Percentiles rank a stretch among this genome's conserved stretches.
These are phyloP conservation scores for Suhomyces bribrorum DNA, from an alignment of 1,139 yeast species.

Conservation along the genomic window DNA sequence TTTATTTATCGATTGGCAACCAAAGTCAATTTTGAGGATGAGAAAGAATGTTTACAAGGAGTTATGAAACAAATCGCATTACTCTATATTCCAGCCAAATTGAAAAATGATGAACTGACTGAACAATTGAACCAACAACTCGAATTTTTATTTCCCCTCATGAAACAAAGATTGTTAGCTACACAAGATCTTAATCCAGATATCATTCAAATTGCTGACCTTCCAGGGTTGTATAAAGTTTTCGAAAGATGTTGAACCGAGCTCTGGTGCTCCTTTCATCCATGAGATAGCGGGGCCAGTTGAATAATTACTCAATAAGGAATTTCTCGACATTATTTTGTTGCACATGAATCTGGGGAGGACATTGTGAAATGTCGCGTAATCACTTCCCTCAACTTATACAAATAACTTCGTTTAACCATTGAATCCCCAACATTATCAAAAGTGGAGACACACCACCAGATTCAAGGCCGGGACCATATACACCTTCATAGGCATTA, in stretches of 20 bases:
- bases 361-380: neutral
- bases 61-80: constrained; percentile 69
- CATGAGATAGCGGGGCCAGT: neutral
- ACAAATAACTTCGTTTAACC: neutral
- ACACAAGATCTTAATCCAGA: constrained; percentile 52
- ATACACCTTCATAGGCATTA: too few species aligned
- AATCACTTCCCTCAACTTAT: neutral
- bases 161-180: constrained; percentile 67
- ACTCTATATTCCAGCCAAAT: constrained; percentile 69
- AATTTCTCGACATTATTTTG: neutral
- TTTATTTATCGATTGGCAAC: constrained; percentile 65
- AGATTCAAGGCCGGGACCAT: too few species aligned
- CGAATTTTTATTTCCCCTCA: constrained; percentile 70
- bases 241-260: constrained; percentile 73
- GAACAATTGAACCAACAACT: constrained; percentile 26
- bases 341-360: neutral
- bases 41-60: constrained; percentile 64
- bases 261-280: neutral
- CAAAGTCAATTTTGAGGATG: constrained; percentile 64
- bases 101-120: constrained; percentile 33
- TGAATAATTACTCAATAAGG: neutral
- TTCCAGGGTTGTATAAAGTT: constrained; percentile 87
- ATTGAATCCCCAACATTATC: neutral
- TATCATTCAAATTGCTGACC: constrained; percentile 81
- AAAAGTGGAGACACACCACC: neutral